Base-by-base conservation (phyloP, 441 rosid genomes). In the Hura crepitans region DNA sequence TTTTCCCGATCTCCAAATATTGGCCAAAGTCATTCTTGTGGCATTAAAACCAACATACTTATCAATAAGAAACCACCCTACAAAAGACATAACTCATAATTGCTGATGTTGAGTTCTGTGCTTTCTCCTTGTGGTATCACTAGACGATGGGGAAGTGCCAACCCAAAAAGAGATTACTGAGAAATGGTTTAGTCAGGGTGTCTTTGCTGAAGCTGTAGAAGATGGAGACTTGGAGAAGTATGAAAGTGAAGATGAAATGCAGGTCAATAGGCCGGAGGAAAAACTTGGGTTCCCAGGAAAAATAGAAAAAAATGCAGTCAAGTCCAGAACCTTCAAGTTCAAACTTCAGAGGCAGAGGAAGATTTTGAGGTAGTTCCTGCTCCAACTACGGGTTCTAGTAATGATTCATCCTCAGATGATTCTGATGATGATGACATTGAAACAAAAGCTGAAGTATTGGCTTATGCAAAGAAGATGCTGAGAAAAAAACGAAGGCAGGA, bases 341-440 rank as follows among this genome's bases (percentile, higher is more conserved):
- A 69, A 50, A 65, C 62, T 53, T 74, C 83, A 5, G 74, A 81
- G 80, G 82, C 57, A 59, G 82, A 80, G 66, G 87, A 85, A 1
- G 94, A 85, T 68, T 92, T 87, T 39, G 99, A 90, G 87, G 85
- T 92, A 57, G 97, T 94, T 68, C 96, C 96, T 54, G 83, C 96
- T 51, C 83, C 87, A 25, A 87, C 80, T 58, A 85, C 89, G 1
- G 96, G 92, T 80, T 89, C 97, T 1, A 81, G 85, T 54, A 86
- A 84, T 62, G 87, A 86, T 12, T 92, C 93, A 5, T 92, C 92
- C 55, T 85, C 90, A 18, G 92, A 92, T 62, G 97, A 89, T 30
- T 86, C 90, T 0, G 93, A 86, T 11, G 91, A 88, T 42, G 86
- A 81, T 7, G 86, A 83, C 50, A 79, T 80, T 42, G 83, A 87